phyloP scores from a whole-genome alignment of 768 basidiomycete species.

The Tubosaeta sp. region DNA sequence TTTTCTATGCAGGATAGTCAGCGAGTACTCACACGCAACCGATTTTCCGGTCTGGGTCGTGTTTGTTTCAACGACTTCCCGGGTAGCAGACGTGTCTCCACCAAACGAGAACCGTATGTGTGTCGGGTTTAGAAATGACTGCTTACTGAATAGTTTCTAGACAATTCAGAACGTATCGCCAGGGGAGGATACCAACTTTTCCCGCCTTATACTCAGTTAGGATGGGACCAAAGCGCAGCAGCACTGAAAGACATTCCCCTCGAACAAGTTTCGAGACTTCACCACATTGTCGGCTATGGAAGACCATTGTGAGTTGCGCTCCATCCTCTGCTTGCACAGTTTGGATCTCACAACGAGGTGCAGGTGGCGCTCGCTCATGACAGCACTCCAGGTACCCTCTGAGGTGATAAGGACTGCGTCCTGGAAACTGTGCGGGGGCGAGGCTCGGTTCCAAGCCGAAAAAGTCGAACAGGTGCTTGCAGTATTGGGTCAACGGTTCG shows the following conservation, averaged over 20 bases:
- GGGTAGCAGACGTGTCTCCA: conserved; percentile 3
- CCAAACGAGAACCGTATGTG: conserved; percentile 2
- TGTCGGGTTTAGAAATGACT: not conserved
- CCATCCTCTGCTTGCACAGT: no score
- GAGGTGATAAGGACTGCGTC: not conserved
- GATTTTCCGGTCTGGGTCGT: conserved; percentile 11
- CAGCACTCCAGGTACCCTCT: not conserved
- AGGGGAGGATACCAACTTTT: not conserved
- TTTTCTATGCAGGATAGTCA: conserved; percentile 2
- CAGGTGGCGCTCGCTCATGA: not conserved
- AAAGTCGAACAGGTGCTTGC: not conserved
- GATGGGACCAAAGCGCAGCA: not conserved
- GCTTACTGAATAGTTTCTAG: not conserved
- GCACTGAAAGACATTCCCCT: not conserved
- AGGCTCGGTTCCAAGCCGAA: not conserved
- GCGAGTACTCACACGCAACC: conserved; percentile 4
- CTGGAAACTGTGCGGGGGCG: not conserved
- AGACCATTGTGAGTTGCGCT: not conserved
- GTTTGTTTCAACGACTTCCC: conserved; percentile 14
- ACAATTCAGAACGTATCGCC: conserved; percentile 2
- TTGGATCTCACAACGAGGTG: not conserved
- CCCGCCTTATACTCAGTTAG: not conserved
- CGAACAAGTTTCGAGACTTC: not conserved
- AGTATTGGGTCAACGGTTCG: not conserved
- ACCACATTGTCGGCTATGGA: not conserved